Conservation (phyloP, 1,284 basidiomycete species). For the Farysia itapuensis region DNA sequence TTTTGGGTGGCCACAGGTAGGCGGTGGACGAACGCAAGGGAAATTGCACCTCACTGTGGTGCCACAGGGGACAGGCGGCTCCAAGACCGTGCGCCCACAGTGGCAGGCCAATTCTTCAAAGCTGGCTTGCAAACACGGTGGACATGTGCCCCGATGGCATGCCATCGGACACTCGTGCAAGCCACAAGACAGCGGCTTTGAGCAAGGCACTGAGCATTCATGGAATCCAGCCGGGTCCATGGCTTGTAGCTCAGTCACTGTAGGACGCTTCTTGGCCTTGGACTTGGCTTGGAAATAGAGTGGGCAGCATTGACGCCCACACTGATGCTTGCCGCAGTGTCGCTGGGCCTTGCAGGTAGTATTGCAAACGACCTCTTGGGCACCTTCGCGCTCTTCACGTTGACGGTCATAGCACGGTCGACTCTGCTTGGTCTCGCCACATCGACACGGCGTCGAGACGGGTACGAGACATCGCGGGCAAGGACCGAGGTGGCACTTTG, state of each 20-base stretch:
- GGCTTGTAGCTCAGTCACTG: conserved; percentile 36
- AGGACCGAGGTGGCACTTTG: conserved; percentile 45
- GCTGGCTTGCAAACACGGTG: conserved; percentile 54
- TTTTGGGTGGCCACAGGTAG: conserved; percentile 56
- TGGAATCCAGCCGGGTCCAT: conserved; percentile 55
- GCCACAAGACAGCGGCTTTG: conserved; percentile 51
- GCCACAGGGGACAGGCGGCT: conserved; percentile 58
- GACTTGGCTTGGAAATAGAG: conserved; percentile 51
- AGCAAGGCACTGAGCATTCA: conserved; percentile 48
- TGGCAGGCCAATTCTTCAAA: conserved; percentile 56
- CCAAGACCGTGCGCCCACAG: conserved; percentile 56
- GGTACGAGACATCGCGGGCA: conserved; percentile 51
- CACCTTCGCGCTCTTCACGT: conserved; percentile 30
- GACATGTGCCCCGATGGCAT: conserved; percentile 57
- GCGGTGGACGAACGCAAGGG: conserved; percentile 49
- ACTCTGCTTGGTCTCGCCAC: conserved; percentile 51
- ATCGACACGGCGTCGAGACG: conserved; percentile 55
- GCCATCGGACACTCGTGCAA: conserved; percentile 47
- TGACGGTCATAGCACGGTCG: conserved; percentile 36
- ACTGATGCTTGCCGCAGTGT: conserved; percentile 51
- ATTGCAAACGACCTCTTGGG: conserved; percentile 45
- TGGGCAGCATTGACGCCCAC: conserved; percentile 51
- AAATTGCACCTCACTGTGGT: conserved; percentile 51
- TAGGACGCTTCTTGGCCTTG: conserved; percentile 38
- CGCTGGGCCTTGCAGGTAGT: conserved; percentile 49